Percentiles rank a stretch among this genome's conserved stretches.
phyloP scores from a whole-genome alignment of 768 basidiomycete species.

The Mycena rebaudengoi region DNA sequence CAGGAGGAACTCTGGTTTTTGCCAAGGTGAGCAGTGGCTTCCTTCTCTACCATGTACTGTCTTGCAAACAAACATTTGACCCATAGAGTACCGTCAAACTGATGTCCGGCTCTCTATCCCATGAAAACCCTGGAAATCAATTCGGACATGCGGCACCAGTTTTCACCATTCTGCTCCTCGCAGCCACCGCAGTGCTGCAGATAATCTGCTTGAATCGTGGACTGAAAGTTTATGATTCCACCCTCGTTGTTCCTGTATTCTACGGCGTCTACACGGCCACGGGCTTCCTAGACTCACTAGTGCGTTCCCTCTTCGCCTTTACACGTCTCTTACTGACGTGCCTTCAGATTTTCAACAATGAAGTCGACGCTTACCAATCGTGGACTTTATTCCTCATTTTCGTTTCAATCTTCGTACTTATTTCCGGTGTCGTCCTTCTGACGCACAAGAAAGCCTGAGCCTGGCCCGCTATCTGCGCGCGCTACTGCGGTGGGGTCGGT shows the following conservation, averaged over 20 bases:
- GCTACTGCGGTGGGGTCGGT: slow-evolving; percentile 35
- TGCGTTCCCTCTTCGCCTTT: slow-evolving; percentile 16
- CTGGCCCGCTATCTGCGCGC: slow-evolving; percentile 42
- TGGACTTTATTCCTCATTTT: slow-evolving; percentile 93
- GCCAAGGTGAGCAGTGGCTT: slow-evolving; percentile 68
- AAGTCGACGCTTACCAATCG: slow-evolving; percentile 84
- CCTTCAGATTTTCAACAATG: slow-evolving; percentile 79
- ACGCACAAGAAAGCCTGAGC: slow-evolving; percentile 92
- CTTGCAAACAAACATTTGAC: slow-evolving; percentile 16
- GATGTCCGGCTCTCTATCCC: slow-evolving; percentile 77
- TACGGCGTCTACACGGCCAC: slow-evolving; percentile 91
- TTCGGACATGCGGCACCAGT: slow-evolving; percentile 85
- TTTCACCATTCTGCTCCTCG: slow-evolving; percentile 74
- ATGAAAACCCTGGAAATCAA: slow-evolving; percentile 85
- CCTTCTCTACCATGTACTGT: background rate
- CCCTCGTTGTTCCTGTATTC: slow-evolving; percentile 92
- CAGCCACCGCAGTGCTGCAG: slow-evolving; percentile 83
- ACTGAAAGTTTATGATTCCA: slow-evolving; percentile 89
- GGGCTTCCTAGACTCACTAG: slow-evolving; percentile 62
- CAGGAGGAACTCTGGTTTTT: slow-evolving; percentile 90
- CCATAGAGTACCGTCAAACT: slow-evolving; percentile 71
- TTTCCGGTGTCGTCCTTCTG: slow-evolving; percentile 91
- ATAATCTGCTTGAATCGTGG: slow-evolving; percentile 93
- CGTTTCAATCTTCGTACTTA: slow-evolving; percentile 84
- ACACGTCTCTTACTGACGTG: background rate